A percentile compares a stretch with the other conserved stretches of the same genome.
phyloP scores from a whole-genome alignment of 1,139 yeast genomes.

The Protomyces inouyei region DNA sequence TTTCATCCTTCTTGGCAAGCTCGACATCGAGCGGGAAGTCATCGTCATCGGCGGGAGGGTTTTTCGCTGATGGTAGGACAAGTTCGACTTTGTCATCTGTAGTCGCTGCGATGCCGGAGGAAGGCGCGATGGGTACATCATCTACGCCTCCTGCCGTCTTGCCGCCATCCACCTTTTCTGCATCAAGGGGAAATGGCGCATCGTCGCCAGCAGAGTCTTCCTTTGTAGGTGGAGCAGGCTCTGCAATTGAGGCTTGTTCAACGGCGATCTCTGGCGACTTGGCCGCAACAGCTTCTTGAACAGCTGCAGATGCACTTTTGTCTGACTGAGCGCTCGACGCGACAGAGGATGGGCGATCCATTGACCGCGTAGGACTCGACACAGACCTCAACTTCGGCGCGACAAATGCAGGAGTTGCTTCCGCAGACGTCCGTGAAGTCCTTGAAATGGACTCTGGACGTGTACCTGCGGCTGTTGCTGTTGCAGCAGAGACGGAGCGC shows the following conservation, averaged over 20 bases:
- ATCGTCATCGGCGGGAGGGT: background rate
- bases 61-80: background rate
- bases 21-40: background rate
- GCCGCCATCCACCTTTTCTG: background rate
- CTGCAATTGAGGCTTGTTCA: no score
- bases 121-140: background rate
- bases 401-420: background rate
- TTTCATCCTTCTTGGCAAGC: background rate
- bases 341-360: background rate
- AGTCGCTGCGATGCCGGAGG: background rate
- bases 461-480: background rate
- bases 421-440: background rate
- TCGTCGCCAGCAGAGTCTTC: background rate
- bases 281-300: no score
- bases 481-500: slow-evolving; percentile 1
- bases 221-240: no score
- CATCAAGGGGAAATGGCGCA: background rate
- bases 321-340: no score
- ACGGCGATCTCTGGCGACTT: no score
- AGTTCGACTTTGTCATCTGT: background rate
- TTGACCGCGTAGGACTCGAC: background rate
- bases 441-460: background rate
- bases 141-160: background rate
- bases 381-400: background rate
- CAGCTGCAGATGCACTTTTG: no score